Base-by-base conservation (phyloP, 495 filamentous ascomycete genomes). In the Symbiotaphrina buchneri region DNA sequence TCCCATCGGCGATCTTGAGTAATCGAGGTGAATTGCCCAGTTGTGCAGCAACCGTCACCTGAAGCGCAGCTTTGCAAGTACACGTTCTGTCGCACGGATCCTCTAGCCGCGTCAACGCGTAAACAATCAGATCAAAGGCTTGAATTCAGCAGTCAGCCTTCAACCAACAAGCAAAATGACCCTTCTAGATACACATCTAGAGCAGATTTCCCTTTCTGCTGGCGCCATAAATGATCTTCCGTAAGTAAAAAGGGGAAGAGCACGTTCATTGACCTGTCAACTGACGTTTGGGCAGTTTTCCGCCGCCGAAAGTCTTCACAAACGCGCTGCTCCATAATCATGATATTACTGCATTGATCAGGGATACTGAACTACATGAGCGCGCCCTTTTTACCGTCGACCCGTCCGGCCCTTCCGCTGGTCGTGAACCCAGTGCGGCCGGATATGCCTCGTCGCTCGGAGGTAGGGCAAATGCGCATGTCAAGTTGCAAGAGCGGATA, bases 321-420 rank as follows among this genome's bases (percentile, higher is more conserved):
- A 94, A 91, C 51, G 80, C 87, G 21, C 64, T 95, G 25, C 67
- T 95, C 30, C 70, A 72, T 34, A 65, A 67, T 34, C 76, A 78
- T 43, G 87, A 97, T 48, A 94, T 97, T 41, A 94, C 90, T 6
- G 64, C 81, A 7, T 49, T 97, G 10, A 94, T 97, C 41, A 77
- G 87, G 34, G 87, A 97, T 50, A 94, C 85, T 19, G 87, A 97
- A 52, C 56, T 71, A 11, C 87, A 97, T 54, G 87, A 97, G 53
- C 75, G 85, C 41, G 90, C 84, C 10, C 65, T 97, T 3, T 97
- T 97, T 55, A 83, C 84, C 21, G 70, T 90, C 6, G 79, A 83
- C 4, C 68, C 79, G 0, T 59, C 78, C 0, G 59, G 62, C 1
- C 56, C 65, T 0, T 41, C 49, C 5, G 36, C 52, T 1, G 41